phyloP scores from a whole-genome alignment of 179 eudicot genomes.

The Silene coronaria region DNA sequence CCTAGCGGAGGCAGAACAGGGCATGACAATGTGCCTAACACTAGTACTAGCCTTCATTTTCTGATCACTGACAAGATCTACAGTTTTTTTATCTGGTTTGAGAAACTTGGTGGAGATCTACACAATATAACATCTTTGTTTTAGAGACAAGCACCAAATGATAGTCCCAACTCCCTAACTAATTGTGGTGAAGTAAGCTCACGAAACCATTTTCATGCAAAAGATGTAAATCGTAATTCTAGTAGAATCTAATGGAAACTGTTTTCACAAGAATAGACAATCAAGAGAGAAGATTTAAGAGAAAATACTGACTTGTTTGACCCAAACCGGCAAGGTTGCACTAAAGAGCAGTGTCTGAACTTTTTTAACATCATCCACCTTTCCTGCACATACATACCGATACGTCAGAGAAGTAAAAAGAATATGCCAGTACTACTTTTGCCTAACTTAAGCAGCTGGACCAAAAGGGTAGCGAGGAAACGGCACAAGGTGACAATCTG shows the following conservation, averaged over 20 bases:
- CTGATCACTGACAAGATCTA: slow-evolving; percentile 94
- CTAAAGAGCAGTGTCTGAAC: slow-evolving; percentile 95
- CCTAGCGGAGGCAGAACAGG: slow-evolving; percentile 76
- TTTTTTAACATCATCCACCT: slow-evolving; percentile 77
- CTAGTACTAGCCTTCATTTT: slow-evolving; percentile 88
- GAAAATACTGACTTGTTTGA: slow-evolving; percentile 49
- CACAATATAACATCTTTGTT: slow-evolving; percentile 5
- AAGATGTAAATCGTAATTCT: not conserved
- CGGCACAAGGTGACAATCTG: not conserved
- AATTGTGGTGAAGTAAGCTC: not conserved
- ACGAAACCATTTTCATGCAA: not conserved
- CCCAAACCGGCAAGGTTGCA: slow-evolving; percentile 91
- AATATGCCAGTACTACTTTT: not conserved
- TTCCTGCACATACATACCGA: slow-evolving; percentile 37
- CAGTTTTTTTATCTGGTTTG: slow-evolving; percentile 63
- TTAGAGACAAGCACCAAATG: not conserved
- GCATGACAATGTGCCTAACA: slow-evolving; percentile 86
- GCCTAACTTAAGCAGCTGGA: not conserved
- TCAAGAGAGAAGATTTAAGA: not conserved
- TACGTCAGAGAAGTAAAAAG: not conserved
- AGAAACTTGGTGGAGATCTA: slow-evolving; percentile 73
- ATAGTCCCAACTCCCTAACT: not conserved
- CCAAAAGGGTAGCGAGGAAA: not conserved
- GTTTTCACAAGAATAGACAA: not conserved
- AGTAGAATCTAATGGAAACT: not conserved